Percentiles rank a stretch among this genome's conserved stretches.
These are phyloP conservation scores for Russula compacta DNA, from an alignment of 768 basidiomycete genomes.

Conservation along the genomic window DNA sequence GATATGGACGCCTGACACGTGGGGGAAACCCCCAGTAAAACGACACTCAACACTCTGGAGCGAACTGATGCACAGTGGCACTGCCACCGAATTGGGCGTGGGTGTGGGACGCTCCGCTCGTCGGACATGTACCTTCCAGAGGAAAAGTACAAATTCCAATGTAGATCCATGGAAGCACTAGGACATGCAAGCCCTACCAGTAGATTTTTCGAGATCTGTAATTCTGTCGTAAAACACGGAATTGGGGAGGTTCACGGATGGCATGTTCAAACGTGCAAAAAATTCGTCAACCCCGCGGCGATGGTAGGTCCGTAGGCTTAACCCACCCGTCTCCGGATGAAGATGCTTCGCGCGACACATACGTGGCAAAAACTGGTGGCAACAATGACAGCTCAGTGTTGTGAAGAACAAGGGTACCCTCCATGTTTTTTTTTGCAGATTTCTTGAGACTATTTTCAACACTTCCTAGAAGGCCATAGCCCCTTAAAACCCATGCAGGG, in stretches of 20 bases:
- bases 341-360: not conserved
- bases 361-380: not conserved
- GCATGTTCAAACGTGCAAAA: not conserved
- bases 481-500: no score
- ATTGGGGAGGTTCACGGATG: not conserved
- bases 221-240: not conserved
- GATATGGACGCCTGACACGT: conserved; percentile 17
- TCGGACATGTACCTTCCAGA: not conserved
- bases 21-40: not conserved
- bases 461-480: no score
- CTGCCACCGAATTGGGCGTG: not conserved
- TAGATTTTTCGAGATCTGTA: not conserved
- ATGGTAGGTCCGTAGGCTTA: not conserved
- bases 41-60: not conserved
- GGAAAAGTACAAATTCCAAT: not conserved
- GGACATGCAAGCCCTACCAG: not conserved
- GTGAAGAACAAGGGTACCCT: no score
- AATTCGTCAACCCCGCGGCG: conserved; percentile 1
- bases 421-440: no score
- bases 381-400: not conserved
- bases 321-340: not conserved
- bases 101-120: not conserved
- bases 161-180: not conserved
- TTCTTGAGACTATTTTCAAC: no score
- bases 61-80: not conserved